Percentiles rank a stretch among this genome's conserved stretches.
These are phyloP conservation scores for Leptographium wingfieldii DNA, from an alignment of 2,329 filamentous ascomycete genomes.

Conservation along the genomic window DNA sequence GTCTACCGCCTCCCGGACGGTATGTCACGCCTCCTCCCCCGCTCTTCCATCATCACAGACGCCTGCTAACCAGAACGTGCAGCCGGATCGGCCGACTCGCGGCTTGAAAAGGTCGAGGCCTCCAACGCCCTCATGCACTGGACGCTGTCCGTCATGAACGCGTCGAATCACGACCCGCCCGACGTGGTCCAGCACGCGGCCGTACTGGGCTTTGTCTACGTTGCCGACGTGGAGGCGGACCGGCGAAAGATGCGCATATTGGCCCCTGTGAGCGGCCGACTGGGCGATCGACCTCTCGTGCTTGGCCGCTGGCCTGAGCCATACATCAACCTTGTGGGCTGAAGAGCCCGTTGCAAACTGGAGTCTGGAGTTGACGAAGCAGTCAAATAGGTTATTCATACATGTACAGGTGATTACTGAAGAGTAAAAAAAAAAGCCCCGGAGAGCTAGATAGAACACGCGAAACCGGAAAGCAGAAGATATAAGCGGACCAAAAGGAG, in stretches of 20 bases:
- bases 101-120: conserved; percentile 51
- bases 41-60: conserved; percentile 12
- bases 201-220: conserved; percentile 86
- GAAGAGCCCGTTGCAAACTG: background rate
- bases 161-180: conserved; percentile 52
- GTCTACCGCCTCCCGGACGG: conserved; percentile 59
- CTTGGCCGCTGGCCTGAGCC: conserved; percentile 82
- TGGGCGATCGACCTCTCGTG: conserved; percentile 69
- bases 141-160: conserved; percentile 75
- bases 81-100: conserved; percentile 7
- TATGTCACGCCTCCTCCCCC: conserved; percentile 18
- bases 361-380: background rate
- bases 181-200: conserved; percentile 67
- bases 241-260: conserved; percentile 70
- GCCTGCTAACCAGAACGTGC: background rate
- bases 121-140: conserved; percentile 63
- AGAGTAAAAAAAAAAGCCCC: background rate
- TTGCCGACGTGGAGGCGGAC: conserved; percentile 80
- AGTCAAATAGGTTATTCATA: background rate
- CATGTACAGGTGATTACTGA: background rate
- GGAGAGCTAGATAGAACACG: background rate
- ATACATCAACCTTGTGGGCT: conserved; percentile 61
- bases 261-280: conserved; percentile 68
- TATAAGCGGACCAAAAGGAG: background rate
- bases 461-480: background rate